A percentile compares a stretch with the other conserved stretches of the same genome.
Evolutionary conservation across 768 basidiomycete species (phyloP).

Genomic region (Termitomyces sp.): DNA sequence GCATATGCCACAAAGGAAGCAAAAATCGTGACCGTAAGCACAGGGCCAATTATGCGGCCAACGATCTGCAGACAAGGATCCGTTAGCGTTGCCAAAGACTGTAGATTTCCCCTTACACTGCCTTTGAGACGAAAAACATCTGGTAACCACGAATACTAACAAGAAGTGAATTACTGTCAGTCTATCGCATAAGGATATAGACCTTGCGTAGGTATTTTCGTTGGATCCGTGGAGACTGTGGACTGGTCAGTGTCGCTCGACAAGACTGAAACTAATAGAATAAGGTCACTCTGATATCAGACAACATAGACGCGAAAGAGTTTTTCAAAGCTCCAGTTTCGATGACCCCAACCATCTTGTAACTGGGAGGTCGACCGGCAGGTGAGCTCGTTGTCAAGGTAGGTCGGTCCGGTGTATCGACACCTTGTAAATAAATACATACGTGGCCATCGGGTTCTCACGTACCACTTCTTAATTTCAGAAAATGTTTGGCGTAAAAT

Average conservation of each 20-base stretch:
- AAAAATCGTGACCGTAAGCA: constrained; percentile 78
- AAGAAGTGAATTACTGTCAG: not conserved
- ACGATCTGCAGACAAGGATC: constrained; percentile 47
- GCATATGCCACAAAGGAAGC: constrained; percentile 56
- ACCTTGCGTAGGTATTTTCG: constrained; percentile 50
- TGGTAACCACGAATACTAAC: constrained; percentile 83
- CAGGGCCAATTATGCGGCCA: constrained; percentile 68
- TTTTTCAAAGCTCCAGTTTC: constrained; percentile 21
- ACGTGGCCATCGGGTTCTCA: not conserved
- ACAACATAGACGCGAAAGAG: constrained; percentile 21
- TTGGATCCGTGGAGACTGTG: constrained; percentile 37
- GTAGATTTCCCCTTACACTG: constrained; percentile 46
- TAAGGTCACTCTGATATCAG: constrained; percentile 19
- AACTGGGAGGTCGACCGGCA: not conserved
- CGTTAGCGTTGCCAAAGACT: constrained; percentile 3
- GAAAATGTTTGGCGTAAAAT: not conserved
- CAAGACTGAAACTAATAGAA: not conserved
- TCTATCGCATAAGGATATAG: not conserved
- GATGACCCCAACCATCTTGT: constrained; percentile 9
- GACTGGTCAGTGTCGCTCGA: not conserved
- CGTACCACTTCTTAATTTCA: not conserved
- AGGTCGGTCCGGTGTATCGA: not conserved
- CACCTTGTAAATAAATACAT: not conserved
- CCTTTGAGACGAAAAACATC: constrained; percentile 83
- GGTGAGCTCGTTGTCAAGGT: not conserved